Evolutionary conservation across 139 green algal genomes (phyloP).

Genomic region (Yamagishiella unicocca): DNA sequence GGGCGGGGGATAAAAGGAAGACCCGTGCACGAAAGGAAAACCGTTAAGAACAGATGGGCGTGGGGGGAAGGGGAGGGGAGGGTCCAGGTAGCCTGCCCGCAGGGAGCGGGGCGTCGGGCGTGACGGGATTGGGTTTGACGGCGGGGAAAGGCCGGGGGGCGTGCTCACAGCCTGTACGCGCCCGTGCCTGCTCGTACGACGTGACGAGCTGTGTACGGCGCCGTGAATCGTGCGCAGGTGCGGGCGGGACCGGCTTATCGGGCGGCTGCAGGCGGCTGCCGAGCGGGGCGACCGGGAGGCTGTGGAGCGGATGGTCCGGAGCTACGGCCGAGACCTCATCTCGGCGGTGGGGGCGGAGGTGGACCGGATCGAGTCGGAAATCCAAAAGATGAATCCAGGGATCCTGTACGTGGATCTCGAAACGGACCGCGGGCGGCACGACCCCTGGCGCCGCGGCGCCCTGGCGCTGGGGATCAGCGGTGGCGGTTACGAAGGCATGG

Average conservation of each 20-base stretch:
- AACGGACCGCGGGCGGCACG: constrained; percentile 30
- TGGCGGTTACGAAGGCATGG: neutral
- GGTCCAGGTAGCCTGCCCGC: neutral
- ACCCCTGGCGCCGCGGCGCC: constrained; percentile 18
- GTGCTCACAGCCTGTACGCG: neutral
- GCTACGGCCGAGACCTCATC: constrained; percentile 83
- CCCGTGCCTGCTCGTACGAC: neutral
- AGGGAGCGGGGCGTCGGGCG: neutral
- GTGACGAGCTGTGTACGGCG: too few relatives aligned
- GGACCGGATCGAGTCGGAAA: constrained; percentile 89
- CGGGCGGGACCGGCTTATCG: constrained; percentile 12
- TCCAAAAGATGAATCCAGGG: constrained; percentile 61
- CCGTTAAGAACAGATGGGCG: too few relatives aligned
- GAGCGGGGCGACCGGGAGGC: neutral
- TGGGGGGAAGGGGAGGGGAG: too few relatives aligned
- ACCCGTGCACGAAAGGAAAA: too few relatives aligned
- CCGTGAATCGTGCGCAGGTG: constrained; percentile 33
- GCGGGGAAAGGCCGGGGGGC: too few relatives aligned
- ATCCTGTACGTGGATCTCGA: constrained; percentile 39
- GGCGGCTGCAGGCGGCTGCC: constrained; percentile 26
- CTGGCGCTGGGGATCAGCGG: neutral
- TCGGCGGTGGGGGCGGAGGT: constrained; percentile 89
- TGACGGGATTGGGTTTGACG: neutral
- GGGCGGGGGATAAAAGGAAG: too few relatives aligned
- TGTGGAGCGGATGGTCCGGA: constrained; percentile 54